phyloP scores from a whole-genome alignment of 2,329 filamentous ascomycete species.

The Paracoccidioides lutzii region DNA sequence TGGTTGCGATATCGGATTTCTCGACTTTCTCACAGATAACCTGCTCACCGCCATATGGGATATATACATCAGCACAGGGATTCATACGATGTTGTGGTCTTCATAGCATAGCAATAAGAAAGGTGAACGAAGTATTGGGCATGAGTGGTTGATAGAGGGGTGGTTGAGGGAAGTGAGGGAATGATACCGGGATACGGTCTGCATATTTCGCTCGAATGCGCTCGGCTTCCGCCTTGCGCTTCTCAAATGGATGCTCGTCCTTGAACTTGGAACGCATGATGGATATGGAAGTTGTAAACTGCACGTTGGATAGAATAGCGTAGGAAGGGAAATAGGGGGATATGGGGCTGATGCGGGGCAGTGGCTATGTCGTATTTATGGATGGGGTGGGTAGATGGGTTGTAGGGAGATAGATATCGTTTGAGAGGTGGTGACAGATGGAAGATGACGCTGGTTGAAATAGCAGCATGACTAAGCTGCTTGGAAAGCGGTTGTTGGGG shows the following conservation, averaged over 20 bases:
- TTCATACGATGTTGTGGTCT: too few relatives aligned
- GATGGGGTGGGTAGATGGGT: constrained; percentile 7
- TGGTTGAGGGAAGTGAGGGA: background rate
- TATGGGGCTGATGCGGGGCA: too few relatives aligned
- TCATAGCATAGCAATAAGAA: background rate
- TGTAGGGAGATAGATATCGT: too few relatives aligned
- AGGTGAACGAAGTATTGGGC: constrained; percentile 8
- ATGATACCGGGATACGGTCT: constrained; percentile 89
- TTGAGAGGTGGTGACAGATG: background rate
- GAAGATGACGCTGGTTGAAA: background rate
- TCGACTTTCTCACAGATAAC: constrained; percentile 99
- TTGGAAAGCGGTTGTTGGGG: too few relatives aligned
- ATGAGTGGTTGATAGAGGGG: background rate
- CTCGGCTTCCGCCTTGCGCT: constrained; percentile 99
- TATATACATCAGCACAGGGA: constrained; percentile 10
- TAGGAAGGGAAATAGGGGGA: constrained; percentile 3
- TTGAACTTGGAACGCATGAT: constrained; percentile 99
- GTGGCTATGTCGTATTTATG: background rate
- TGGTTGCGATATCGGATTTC: constrained; percentile 97
- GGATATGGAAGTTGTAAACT: constrained; percentile 26
- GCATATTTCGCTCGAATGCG: constrained; percentile 98
- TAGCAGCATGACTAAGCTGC: background rate
- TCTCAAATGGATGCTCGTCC: constrained; percentile 99
- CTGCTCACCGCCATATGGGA: constrained; percentile 34
- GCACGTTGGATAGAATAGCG: constrained; percentile 3